Evolutionary conservation across 202 grass and related monocot genomes (phyloP).

Genomic region (Setaria italica): DNA sequence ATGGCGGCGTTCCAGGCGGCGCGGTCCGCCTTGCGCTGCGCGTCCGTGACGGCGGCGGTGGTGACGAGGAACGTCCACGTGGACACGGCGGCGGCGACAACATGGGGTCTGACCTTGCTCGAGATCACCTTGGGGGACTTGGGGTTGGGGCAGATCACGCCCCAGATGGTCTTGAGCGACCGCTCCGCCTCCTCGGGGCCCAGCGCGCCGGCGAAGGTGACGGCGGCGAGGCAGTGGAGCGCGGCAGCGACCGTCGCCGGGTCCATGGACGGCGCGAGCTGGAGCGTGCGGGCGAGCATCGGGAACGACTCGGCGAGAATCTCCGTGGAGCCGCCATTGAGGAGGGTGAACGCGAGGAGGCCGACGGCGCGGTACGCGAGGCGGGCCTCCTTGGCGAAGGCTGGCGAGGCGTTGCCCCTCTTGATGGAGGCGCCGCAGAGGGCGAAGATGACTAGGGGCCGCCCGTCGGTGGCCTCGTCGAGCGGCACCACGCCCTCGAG

Average conservation of each 20-base stretch:
- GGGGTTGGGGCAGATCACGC: background rate
- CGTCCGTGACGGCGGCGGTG: constrained; percentile 6
- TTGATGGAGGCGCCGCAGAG: constrained; percentile 38
- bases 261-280: background rate
- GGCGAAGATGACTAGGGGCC: constrained; percentile 36
- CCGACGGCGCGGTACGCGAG: constrained; percentile 46
- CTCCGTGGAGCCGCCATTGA: background rate
- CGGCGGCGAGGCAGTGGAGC: constrained; percentile 39
- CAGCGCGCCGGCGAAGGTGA: constrained; percentile 39
- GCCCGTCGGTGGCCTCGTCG: background rate
- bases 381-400: constrained; percentile 12
- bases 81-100: constrained; percentile 1
- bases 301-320: constrained; percentile 25
- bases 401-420: background rate
- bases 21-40: constrained; percentile 1
- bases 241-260: background rate
- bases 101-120: background rate
- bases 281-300: background rate
- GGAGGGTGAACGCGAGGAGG: constrained; percentile 43
- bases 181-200: background rate
- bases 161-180: constrained; percentile 18
- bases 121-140: background rate
- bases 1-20: background rate
- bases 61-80: constrained; percentile 40
- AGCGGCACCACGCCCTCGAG: background rate